phyloP scores from a whole-genome alignment of 169 alveolate genomes.

The Plasmodium sp. region DNA sequence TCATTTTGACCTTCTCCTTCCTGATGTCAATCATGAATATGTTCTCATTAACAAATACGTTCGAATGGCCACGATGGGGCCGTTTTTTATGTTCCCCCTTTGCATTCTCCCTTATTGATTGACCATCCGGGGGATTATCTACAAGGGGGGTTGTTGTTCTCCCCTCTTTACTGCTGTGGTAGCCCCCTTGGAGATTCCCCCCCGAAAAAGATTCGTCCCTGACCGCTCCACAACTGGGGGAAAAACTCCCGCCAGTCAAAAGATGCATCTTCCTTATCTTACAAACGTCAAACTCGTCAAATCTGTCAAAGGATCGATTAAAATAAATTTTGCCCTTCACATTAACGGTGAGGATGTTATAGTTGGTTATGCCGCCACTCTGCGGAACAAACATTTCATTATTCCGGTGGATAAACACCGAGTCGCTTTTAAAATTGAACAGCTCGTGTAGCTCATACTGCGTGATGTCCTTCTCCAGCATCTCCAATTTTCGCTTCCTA shows the following conservation, averaged over 20 bases:
- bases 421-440: constrained; percentile 41
- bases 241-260: neutral
- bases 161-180: neutral
- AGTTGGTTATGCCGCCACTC: neutral
- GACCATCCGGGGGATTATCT: neutral
- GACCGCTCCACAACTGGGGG: neutral
- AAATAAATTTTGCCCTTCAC: constrained; percentile 57
- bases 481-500: constrained; percentile 42
- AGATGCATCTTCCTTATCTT: constrained; percentile 39
- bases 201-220: neutral
- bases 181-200: neutral
- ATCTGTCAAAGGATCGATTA: constrained; percentile 18
- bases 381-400: constrained; percentile 25
- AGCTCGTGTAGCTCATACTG: constrained; percentile 52
- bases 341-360: constrained; percentile 13
- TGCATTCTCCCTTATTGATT: neutral
- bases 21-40: constrained; percentile 54
- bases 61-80: neutral
- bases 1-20: constrained; percentile 31
- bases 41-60: neutral
- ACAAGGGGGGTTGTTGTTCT: neutral
- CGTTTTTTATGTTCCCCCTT: neutral
- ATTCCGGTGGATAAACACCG: constrained; percentile 19
- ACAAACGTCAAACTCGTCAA: constrained; percentile 44
- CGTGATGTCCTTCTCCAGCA: constrained; percentile 25